phyloP scores from a whole-genome alignment of 352 stramenopile genomes.

The Stramenopiles sp. region DNA sequence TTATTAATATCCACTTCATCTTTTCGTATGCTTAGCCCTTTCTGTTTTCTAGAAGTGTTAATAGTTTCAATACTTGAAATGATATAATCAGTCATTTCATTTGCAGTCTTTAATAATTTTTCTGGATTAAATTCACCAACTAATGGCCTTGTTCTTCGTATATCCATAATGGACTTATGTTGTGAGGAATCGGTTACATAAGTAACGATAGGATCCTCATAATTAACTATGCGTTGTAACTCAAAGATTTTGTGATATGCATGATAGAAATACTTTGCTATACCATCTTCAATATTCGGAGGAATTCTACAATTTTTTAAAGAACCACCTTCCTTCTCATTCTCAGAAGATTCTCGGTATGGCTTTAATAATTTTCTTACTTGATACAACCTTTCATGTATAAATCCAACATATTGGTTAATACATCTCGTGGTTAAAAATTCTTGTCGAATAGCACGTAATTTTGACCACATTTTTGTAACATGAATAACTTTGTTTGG shows the following conservation, averaged over 20 bases:
- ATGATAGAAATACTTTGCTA: constrained; percentile 2
- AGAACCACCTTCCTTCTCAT: background rate
- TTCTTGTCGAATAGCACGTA: background rate
- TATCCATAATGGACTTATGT: background rate
- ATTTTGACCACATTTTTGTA: background rate
- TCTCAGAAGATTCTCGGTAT: background rate
- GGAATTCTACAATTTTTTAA: too few relatives aligned
- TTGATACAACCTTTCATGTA: background rate
- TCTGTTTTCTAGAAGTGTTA: background rate
- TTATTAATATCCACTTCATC: background rate
- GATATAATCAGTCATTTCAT: background rate
- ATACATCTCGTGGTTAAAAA: background rate
- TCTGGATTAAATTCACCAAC: background rate
- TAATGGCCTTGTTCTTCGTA: background rate
- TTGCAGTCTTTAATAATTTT: background rate
- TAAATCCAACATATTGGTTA: background rate
- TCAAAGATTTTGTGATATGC: constrained; percentile 3
- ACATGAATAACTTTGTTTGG: background rate
- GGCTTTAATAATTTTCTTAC: background rate
- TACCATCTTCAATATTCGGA: background rate
- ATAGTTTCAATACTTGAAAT: background rate
- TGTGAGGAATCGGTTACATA: background rate
- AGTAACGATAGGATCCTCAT: background rate
- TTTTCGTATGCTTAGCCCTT: background rate
- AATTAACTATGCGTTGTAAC: background rate